Percentiles rank a stretch among this genome's conserved stretches.
Evolutionary conservation across 2,329 filamentous ascomycete species (phyloP).

Genomic region (Graphiopsis chlorocephala): DNA sequence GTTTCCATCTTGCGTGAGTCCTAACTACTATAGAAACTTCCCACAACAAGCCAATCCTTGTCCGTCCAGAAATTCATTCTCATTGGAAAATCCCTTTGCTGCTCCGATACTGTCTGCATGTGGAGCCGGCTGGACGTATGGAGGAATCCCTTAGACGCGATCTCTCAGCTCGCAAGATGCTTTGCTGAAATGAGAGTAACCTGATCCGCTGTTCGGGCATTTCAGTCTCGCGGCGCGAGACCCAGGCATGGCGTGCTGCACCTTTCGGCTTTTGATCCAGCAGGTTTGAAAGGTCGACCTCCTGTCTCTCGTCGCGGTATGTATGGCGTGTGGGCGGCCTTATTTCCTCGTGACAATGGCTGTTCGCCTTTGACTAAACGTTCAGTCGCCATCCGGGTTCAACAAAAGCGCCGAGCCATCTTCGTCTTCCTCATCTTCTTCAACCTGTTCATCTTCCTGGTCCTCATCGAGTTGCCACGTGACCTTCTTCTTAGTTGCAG

Average conservation of each 20-base stretch:
- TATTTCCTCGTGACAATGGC: background rate
- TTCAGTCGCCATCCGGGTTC: slow-evolving; percentile 13
- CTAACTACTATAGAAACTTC: background rate
- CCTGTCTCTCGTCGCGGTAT: background rate
- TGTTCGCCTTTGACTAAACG: background rate
- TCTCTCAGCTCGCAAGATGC: background rate
- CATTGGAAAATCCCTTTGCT: background rate
- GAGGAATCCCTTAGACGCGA: background rate
- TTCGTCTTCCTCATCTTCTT: background rate
- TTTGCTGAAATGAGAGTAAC: background rate
- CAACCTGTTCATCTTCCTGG: background rate
- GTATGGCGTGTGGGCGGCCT: too few species aligned
- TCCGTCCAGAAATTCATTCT: background rate
- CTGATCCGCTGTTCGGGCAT: background rate
- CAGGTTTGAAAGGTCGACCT: fast-evolving
- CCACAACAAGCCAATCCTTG: background rate
- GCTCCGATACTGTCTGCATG: too few species aligned
- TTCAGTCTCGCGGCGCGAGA: background rate
- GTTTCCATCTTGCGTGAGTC: background rate
- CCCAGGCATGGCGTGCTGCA: background rate
- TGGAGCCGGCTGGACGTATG: background rate
- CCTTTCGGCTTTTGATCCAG: background rate
- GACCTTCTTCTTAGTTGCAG: background rate
- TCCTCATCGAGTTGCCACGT: background rate
- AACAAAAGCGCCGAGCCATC: slow-evolving; percentile 1